Evolutionary conservation across 1,284 basidiomycete species (phyloP), one percentile per base, ranked within the genome.

Genomic region (Sporisorium iseilematis-ciliati): DNA sequence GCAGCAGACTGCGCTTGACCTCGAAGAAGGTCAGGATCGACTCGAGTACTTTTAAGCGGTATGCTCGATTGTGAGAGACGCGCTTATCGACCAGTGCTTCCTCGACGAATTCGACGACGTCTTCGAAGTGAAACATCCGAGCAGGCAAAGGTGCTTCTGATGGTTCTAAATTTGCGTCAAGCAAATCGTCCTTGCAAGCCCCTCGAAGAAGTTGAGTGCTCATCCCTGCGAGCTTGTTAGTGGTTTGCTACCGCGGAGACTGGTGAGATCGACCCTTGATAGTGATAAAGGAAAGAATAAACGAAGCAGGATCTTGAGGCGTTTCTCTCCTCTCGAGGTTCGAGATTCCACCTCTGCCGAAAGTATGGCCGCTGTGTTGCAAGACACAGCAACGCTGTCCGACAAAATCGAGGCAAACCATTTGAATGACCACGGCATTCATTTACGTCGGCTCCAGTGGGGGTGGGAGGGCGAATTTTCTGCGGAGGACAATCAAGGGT

Each of bases 41-140:
- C 16, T 63, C 60, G 20, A 63, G 4, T 2, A 56, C 48, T 40
- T 63, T 63, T 53, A 63, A 63, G 38, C 60, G 60, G 20, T 56
- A 63, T 20, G 60, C 60, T 31, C 35, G 40, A n/a, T 63, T 63
- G 48, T 51, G 53, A 7, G 53, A 56, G 25, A 63, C 45, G 16
- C 60, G 53, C 11, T 51, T 56, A 7, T 63, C 60, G 1, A 49
- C 31, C 14, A 63, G 49, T 33, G 59, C 59, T 14, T 54, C 59
- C 23, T 54, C 49, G 29, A 61, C 31, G 12, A 40, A 43, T 7
- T 61, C 51, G 33, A 54, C 12, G 20, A 54, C 51, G 5, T 61
- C 51, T 5, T 40, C 59, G 33, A 61, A 61, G 0, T n/a, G 18
- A 41, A 29, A 61, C 4, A 45, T 35, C 42, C 54, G 59, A 10